Percentiles rank a stretch among this genome's conserved stretches.
These are phyloP conservation scores for Gaeumannomyces sp. DNA, from an alignment of 2,329 filamentous ascomycete species.

Conservation along the genomic window DNA sequence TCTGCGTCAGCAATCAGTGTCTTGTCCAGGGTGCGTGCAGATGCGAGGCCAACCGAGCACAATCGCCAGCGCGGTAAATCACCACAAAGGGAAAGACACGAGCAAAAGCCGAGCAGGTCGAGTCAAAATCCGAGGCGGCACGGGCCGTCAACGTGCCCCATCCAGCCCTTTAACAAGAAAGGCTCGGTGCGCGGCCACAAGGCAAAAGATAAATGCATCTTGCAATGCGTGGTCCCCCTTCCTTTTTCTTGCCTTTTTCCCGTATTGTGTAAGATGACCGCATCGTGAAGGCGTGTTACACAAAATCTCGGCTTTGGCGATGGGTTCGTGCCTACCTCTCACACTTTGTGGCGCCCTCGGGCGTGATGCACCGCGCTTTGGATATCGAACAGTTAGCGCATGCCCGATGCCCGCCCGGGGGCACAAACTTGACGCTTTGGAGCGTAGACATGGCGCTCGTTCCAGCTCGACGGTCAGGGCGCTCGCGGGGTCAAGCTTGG, in stretches of 20 bases:
- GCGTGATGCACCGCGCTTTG: slow-evolving; percentile 20
- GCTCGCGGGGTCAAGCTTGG: background rate
- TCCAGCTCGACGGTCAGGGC: background rate
- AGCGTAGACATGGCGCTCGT: background rate
- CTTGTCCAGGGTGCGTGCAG: background rate
- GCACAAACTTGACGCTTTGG: slow-evolving; percentile 19
- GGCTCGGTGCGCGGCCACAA: background rate
- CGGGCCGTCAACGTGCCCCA: background rate
- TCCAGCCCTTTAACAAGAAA: background rate
- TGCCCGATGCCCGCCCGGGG: slow-evolving; percentile 19
- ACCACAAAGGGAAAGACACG: no score
- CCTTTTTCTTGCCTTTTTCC: background rate
- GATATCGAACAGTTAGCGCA: slow-evolving; percentile 19
- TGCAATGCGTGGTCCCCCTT: background rate
- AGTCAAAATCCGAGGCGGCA: background rate
- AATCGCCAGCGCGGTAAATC: no score
- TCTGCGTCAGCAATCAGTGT: slow-evolving; percentile 2
- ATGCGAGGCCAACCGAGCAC: background rate
- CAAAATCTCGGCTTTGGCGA: background rate
- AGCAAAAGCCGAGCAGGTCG: no score
- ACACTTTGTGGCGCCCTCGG: slow-evolving; percentile 12
- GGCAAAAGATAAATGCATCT: background rate
- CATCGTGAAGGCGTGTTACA: background rate
- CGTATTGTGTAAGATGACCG: no score
- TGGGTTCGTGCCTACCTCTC: slow-evolving; percentile 9